Conservation (phyloP, 73 alveolate species). For the Tetrahymena malaccensis region DNA sequence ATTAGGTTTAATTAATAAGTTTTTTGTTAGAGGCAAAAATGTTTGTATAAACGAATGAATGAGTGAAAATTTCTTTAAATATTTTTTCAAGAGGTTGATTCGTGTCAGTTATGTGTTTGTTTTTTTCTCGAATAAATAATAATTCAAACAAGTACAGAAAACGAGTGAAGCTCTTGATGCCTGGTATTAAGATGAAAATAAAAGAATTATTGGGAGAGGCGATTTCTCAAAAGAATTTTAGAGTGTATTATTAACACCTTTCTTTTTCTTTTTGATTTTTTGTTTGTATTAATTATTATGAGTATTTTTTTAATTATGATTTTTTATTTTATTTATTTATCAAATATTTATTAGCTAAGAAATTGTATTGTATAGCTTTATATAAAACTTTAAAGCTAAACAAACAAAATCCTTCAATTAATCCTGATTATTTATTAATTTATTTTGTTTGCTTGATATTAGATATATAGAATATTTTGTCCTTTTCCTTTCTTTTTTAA, state of each 20-base stretch:
- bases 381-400: not conserved
- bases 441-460: too few relatives aligned
- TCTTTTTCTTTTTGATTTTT: not conserved
- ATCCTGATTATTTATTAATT: not conserved
- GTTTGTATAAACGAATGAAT: too few relatives aligned
- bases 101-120: not conserved
- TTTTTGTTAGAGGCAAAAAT: not conserved
- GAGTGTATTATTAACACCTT: not conserved
- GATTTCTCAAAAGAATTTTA: not conserved
- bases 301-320: not conserved
- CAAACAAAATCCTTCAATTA: not conserved
- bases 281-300: not conserved
- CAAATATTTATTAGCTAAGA: not conserved
- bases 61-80: not conserved
- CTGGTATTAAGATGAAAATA: too few relatives aligned
- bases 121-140: too few relatives aligned
- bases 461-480: too few relatives aligned
- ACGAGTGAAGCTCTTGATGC: too few relatives aligned
- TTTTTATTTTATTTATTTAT: too few relatives aligned
- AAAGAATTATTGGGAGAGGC: not conserved
- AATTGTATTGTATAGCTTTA: not conserved
- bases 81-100: too few relatives aligned
- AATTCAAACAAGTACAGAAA: too few relatives aligned
- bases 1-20: not conserved
- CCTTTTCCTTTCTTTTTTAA: not conserved